phyloP scores from a whole-genome alignment of 768 basidiomycete species.

The Daedalea quercina region DNA sequence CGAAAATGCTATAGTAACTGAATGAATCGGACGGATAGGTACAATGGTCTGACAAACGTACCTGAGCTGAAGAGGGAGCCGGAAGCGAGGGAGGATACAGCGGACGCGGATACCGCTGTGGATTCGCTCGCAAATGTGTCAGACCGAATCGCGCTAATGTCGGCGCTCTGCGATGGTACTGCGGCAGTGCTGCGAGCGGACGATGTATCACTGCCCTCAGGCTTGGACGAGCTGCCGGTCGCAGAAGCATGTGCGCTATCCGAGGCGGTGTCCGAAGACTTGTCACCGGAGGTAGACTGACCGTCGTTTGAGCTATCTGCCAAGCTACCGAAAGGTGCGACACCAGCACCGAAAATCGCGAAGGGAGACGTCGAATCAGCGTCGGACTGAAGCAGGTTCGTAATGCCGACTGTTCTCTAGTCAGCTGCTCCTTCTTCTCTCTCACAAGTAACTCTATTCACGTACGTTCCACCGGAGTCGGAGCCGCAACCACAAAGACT shows the following conservation, averaged over 20 bases:
- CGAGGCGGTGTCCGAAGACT: not conserved
- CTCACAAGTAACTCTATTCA: not conserved
- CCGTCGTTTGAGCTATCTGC: not conserved
- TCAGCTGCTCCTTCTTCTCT: not conserved
- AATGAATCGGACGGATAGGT: too few species aligned
- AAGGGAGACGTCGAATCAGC: not conserved
- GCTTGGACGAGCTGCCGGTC: not conserved
- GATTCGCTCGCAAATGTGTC: not conserved
- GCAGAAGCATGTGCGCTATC: not conserved
- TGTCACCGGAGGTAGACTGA: not conserved
- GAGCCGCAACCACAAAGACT: not conserved
- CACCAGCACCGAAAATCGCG: not conserved
- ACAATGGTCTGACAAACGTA: not conserved
- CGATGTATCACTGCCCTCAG: not conserved
- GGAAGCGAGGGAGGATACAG: too few species aligned
- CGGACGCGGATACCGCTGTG: not conserved
- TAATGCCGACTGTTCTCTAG: not conserved
- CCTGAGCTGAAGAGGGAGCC: not conserved
- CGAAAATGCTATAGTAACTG: not conserved
- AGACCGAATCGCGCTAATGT: not conserved
- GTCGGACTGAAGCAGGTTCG: not conserved
- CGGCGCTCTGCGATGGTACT: not conserved
- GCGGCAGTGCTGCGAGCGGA: not conserved
- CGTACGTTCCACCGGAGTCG: not conserved
- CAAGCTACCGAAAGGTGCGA: not conserved